phyloP scores from a whole-genome alignment of 2,329 filamentous ascomycete genomes.

The Aspergillus uvarum region DNA sequence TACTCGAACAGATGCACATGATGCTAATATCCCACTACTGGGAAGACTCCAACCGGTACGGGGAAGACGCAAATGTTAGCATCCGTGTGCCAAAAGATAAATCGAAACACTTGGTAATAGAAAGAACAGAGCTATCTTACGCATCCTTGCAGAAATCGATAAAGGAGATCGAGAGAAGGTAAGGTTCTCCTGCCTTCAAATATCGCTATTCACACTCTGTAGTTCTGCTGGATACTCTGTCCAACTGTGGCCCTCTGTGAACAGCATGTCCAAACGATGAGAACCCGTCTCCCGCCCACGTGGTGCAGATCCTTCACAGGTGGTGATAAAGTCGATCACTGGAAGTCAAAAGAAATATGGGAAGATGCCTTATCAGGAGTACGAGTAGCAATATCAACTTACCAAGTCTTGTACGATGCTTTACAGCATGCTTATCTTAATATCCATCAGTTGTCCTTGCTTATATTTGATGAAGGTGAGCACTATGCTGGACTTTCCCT shows the following conservation, averaged over 20 bases:
- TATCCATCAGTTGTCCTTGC: not conserved
- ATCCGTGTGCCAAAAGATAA: not conserved
- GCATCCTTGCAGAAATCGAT: not conserved
- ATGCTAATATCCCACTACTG: not conserved
- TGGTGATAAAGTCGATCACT: slow-evolving; percentile 6
- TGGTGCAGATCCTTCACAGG: slow-evolving; percentile 3
- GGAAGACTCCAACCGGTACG: slow-evolving; percentile 3
- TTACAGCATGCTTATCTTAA: slow-evolving; percentile 6
- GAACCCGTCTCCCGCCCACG: not conserved
- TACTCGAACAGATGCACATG: not conserved
- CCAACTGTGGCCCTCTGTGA: slow-evolving; percentile 9
- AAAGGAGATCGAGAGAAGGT: slow-evolving; percentile 4
- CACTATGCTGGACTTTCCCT: not conserved
- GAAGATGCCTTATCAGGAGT: slow-evolving; percentile 1
- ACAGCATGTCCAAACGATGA: slow-evolving; percentile 3
- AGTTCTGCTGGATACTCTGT: slow-evolving; percentile 9
- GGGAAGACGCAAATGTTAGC: slow-evolving; percentile 13
- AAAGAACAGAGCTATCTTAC: slow-evolving; percentile 1
- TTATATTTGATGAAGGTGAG: slow-evolving; percentile 15
- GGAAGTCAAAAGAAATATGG: slow-evolving; percentile 2
- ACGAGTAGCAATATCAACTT: slow-evolving; percentile 6
- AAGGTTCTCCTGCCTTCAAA: not conserved
- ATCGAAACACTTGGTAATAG: not conserved
- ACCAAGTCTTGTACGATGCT: slow-evolving; percentile 8
- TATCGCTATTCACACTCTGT: not conserved